Conservation (phyloP, 2,329 filamentous ascomycete species). For the Aphanocladium album region DNA sequence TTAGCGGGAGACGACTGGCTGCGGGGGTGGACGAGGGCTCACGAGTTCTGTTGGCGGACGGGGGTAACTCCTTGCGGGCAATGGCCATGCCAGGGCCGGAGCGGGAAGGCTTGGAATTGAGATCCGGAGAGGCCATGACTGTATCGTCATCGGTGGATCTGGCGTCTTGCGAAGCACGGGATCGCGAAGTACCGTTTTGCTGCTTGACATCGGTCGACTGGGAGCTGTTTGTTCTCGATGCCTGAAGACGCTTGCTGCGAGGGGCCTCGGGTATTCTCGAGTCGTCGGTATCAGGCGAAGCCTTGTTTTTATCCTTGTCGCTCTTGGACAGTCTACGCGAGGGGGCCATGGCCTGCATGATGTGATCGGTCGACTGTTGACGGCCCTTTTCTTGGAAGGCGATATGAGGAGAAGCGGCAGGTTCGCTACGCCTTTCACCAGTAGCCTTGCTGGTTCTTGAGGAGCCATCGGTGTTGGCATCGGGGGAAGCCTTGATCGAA, state of each 20-base stretch:
- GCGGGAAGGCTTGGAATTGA: conserved; percentile 35
- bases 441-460: conserved; percentile 54
- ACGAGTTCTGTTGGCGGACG: conserved; percentile 38
- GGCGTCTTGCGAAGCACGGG: conserved; percentile 36
- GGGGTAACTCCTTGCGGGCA: conserved; percentile 59
- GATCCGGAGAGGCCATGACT: conserved; percentile 36
- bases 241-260: conserved; percentile 49
- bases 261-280: conserved; percentile 81
- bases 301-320: conserved; percentile 25
- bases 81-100: conserved; percentile 43
- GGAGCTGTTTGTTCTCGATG: conserved; percentile 38
- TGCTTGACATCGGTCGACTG: conserved; percentile 36
- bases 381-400: conserved; percentile 83
- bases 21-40: conserved; percentile 21
- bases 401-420: conserved; percentile 68
- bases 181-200: conserved; percentile 29
- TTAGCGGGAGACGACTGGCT: conserved; percentile 15
- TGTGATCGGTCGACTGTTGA: conserved; percentile 51
- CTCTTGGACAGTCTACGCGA: conserved; percentile 46
- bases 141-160: conserved; percentile 52
- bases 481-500: conserved; percentile 51
- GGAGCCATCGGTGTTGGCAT: conserved; percentile 41
- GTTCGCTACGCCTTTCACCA: conserved; percentile 43
- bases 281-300: conserved; percentile 36
- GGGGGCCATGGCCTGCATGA: conserved; percentile 46